phyloP scores from a whole-genome alignment of 2,329 filamentous ascomycete genomes.

The Neofusicoccum parvum region DNA sequence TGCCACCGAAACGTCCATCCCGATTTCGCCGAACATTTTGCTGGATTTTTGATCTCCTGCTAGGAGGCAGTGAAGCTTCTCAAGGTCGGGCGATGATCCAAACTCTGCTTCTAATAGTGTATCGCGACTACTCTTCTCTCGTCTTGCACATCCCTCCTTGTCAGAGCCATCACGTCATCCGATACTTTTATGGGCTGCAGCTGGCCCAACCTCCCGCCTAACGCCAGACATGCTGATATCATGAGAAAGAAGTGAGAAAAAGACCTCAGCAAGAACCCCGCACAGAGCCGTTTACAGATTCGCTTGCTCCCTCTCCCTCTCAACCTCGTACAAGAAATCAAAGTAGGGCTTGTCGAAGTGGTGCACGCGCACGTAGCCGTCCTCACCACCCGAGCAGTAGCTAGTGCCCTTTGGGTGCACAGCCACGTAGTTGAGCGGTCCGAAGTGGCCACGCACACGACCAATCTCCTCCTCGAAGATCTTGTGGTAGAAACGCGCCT shows the following conservation, averaged over 20 bases:
- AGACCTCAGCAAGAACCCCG: slow-evolving; percentile 19
- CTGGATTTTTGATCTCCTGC: neutral
- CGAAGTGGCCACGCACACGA: slow-evolving; percentile 95
- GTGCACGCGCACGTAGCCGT: slow-evolving; percentile 97
- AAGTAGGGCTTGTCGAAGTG: slow-evolving; percentile 99
- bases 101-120: slow-evolving; percentile 15
- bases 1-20: neutral
- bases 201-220: slow-evolving; percentile 19
- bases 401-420: slow-evolving; percentile 88
- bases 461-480: slow-evolving; percentile 99
- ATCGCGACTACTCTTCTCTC: slow-evolving; percentile 10
- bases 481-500: slow-evolving; percentile 99
- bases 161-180: slow-evolving; percentile 14
- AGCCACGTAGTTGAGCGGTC: slow-evolving; percentile 93
- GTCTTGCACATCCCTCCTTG: neutral
- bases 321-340: slow-evolving; percentile 98
- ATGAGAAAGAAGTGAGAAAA: slow-evolving; percentile 20
- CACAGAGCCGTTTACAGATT: slow-evolving; percentile 32
- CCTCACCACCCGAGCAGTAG: slow-evolving; percentile 95
- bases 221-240: slow-evolving; percentile 23
- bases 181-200: slow-evolving; percentile 17
- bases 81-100: neutral
- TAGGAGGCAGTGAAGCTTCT: slow-evolving; percentile 6
- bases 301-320: slow-evolving; percentile 69
- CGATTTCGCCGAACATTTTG: neutral